Evolutionary conservation across 2,329 filamentous ascomycete species (phyloP), one percentile per base, ranked within the genome.

Genomic region (Exserohilum turcica): DNA sequence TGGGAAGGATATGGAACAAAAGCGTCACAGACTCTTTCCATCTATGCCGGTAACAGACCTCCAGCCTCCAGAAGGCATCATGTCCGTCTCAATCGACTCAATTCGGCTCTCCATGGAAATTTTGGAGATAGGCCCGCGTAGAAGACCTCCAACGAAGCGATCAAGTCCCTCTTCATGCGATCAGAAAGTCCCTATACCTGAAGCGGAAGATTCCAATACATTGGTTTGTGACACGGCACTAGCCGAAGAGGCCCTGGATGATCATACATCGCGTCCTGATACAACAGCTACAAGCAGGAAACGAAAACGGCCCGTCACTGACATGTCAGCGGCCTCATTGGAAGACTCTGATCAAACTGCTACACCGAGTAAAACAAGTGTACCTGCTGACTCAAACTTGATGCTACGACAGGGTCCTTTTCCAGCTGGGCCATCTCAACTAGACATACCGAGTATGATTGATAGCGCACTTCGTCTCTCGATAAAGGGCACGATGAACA

Each of bases 401-500:
- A 13, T 16, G 16, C 6, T 28, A 16, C 32, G n/a, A 13, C 12
- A 10, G 3, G 19, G n/a, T 3, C 44, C 21, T 19, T 9, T 2
- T 13, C 2, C 12, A 13, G 39, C 16, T 21, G 28, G 18, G 24
- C 29, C 31, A 9, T 36, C 42, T 31, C 38, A 38, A 6, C 32
- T 18, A 29, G 44, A 57, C 1, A 13, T 62, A 6, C 29, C 15
- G 13, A 19, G 16, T 3, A 55, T 77, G 37, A 49, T 77, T 2
- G 74, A 77, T 57, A 66, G 61, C 5, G 72, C 70, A 10, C 45
- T 80, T 6, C 70, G 73, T 13, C 48, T 75, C 10, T 70, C 73
- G 5, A 68, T 78, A 5, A 63, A 61, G 28, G 60, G 67, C n/a
- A 61, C 55, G 32, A 39, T 70, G 5, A 63, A 43, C n/a, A 66